Conservation (phyloP, 768 basidiomycete genomes). For the Astraeus odoratus region DNA sequence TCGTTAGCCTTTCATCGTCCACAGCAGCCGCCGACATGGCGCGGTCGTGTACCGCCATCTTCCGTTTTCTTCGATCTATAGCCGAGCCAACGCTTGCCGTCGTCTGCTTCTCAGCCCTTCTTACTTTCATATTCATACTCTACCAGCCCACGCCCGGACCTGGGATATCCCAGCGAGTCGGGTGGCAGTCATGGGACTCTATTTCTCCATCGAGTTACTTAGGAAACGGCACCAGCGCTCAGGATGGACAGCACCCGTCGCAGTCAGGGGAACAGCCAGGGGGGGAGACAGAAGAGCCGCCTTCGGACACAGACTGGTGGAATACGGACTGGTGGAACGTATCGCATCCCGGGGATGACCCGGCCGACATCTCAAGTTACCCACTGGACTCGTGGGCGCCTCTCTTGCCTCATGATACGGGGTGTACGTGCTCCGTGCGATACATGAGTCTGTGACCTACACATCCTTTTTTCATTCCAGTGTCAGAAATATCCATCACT, state of each 20-base stretch:
- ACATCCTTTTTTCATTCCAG: conserved; percentile 28
- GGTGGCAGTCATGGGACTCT: conserved; percentile 86
- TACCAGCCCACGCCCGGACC: conserved; percentile 75
- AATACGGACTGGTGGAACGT: conserved; percentile 14
- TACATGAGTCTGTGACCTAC: background rate
- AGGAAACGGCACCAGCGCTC: background rate
- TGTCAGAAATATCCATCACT: conserved; percentile 73
- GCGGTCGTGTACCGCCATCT: conserved; percentile 33
- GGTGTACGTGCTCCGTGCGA: conserved; percentile 12
- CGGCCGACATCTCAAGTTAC: conserved; percentile 71
- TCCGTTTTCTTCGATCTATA: conserved; percentile 47
- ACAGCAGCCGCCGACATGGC: conserved; percentile 29
- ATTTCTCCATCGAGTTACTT: conserved; percentile 5
- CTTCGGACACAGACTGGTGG: conserved; percentile 15
- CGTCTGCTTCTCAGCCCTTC: conserved; percentile 61
- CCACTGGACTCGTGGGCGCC: conserved; percentile 48
- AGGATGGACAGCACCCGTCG: conserved; percentile 7
- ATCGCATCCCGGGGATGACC: conserved; percentile 25
- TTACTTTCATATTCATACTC: conserved; percentile 73
- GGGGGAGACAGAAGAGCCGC: conserved; percentile 6
- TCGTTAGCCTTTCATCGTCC: conserved; percentile 3
- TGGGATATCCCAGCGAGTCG: conserved; percentile 62
- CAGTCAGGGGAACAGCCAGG: conserved; percentile 5
- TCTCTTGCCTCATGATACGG: conserved; percentile 24
- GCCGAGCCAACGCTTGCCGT: conserved; percentile 55